Evolutionary conservation across 805 yeast genomes (phyloP).

Genomic region (Kuraishia ogatae): DNA sequence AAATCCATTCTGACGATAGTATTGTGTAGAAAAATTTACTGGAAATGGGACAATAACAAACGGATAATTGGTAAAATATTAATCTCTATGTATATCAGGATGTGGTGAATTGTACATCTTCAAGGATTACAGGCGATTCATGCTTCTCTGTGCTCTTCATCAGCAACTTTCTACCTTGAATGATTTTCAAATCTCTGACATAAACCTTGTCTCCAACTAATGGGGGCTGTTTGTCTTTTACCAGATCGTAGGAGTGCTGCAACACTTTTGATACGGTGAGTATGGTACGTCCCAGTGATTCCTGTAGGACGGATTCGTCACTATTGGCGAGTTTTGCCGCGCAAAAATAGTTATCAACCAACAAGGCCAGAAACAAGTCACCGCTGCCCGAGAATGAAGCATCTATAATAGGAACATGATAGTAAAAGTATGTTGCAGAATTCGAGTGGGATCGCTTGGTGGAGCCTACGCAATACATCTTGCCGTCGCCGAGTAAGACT

Average conservation of each 20-base stretch:
- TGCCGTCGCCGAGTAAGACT: slow-evolving; percentile 23
- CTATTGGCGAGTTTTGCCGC: slow-evolving; percentile 6
- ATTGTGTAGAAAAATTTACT: not conserved
- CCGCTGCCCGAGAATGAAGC: slow-evolving; percentile 72
- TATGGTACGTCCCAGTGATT: slow-evolving; percentile 16
- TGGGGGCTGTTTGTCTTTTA: slow-evolving; percentile 1
- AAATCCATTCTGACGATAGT: not conserved
- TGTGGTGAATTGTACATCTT: not conserved
- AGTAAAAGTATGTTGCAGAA: slow-evolving; percentile 16
- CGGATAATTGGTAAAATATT: no score
- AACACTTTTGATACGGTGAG: slow-evolving; percentile 33
- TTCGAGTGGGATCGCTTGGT: slow-evolving; percentile 10
- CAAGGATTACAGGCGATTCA: not conserved
- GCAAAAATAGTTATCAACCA: slow-evolving; percentile 40
- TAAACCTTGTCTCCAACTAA: slow-evolving; percentile 7
- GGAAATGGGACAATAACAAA: no score
- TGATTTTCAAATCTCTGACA: slow-evolving; percentile 34
- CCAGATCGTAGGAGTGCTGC: slow-evolving; percentile 25
- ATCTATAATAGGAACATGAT: slow-evolving; percentile 37
- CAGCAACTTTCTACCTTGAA: slow-evolving; percentile 31
- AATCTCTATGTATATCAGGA: no score
- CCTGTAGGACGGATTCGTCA: slow-evolving; percentile 1
- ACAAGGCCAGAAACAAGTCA: slow-evolving; percentile 57
- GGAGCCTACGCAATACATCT: slow-evolving; percentile 34
- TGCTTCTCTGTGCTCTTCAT: not conserved